phyloP scores from a whole-genome alignment of 371 early-diverging fungal genomes.

The Syncephalastrum sp. region DNA sequence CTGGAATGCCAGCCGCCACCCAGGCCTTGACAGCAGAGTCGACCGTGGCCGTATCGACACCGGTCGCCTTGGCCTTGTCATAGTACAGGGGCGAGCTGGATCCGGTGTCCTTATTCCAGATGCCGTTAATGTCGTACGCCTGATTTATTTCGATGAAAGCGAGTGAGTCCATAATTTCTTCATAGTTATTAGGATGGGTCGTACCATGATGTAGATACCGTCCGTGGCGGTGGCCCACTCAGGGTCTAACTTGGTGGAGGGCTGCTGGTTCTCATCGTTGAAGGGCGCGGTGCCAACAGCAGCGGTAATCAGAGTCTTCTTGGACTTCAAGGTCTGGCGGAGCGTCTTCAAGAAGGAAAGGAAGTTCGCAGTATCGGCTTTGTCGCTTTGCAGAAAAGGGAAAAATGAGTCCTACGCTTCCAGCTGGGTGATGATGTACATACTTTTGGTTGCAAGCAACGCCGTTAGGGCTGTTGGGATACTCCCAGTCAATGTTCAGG shows the following conservation, averaged over 20 bases:
- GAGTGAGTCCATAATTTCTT: background rate
- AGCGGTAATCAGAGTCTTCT: constrained; percentile 21
- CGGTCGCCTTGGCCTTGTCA: constrained; percentile 4
- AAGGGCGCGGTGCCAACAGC: constrained; percentile 24
- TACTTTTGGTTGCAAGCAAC: constrained; percentile 38
- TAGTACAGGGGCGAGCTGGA: constrained; percentile 64
- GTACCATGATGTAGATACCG: constrained; percentile 27
- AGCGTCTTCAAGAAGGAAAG: constrained; percentile 21
- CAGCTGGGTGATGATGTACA: background rate
- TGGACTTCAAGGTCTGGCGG: constrained; percentile 21
- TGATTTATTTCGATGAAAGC: constrained; percentile 19
- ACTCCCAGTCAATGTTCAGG: constrained; percentile 59
- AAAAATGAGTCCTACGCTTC: background rate
- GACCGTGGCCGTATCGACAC: constrained; percentile 17
- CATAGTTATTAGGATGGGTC: too few species aligned
- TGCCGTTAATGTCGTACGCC: constrained; percentile 44
- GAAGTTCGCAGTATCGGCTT: constrained; percentile 57
- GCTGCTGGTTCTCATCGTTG: constrained; percentile 20
- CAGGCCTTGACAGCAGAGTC: constrained; percentile 41
- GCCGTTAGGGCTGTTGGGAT: constrained; percentile 38
- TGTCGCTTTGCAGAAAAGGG: constrained; percentile 14
- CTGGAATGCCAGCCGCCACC: constrained; percentile 58
- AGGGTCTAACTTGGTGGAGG: constrained; percentile 13
- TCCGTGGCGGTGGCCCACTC: constrained; percentile 19
- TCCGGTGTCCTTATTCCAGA: constrained; percentile 32